Conservation (phyloP, 257 asterid species). For the Ehretia macrophylla region DNA sequence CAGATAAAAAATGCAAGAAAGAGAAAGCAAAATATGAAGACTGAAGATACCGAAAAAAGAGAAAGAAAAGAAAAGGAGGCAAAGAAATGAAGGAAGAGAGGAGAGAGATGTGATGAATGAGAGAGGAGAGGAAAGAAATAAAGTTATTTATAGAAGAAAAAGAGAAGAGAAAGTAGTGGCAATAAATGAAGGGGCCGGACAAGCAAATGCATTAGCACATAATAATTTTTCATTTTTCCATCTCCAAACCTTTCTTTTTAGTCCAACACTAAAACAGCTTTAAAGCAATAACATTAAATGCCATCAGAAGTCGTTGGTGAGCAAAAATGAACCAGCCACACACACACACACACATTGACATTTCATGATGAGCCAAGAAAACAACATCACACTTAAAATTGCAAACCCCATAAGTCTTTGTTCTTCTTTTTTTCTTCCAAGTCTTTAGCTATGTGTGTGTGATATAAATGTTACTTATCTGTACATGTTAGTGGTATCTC, state of each 20-base stretch:
- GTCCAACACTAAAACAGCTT: conserved; percentile 7
- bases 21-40: not conserved
- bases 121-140: conserved; percentile 21
- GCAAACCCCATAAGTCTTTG: too few relatives aligned
- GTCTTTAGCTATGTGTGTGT: not conserved
- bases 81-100: not conserved
- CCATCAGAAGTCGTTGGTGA: conserved; percentile 40
- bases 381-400: conserved; percentile 5
- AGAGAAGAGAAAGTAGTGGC: conserved; percentile 16
- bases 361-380: not conserved
- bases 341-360: conserved; percentile 16
- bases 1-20: not conserved
- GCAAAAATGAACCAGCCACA: not conserved
- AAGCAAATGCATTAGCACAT: not conserved
- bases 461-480: not conserved
- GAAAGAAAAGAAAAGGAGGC: not conserved
- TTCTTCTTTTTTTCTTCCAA: too few relatives aligned
- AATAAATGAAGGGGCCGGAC: conserved; percentile 33
- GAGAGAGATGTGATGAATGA: conserved; percentile 27
- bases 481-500: not conserved
- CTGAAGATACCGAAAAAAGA: not conserved
- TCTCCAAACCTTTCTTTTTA: not conserved
- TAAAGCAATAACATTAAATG: conserved; percentile 36
- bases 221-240: not conserved
- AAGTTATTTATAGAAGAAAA: conserved; percentile 39